These are phyloP conservation scores for Castanea crenata DNA, from an alignment of 306 rosid species.

Conservation along the genomic window DNA sequence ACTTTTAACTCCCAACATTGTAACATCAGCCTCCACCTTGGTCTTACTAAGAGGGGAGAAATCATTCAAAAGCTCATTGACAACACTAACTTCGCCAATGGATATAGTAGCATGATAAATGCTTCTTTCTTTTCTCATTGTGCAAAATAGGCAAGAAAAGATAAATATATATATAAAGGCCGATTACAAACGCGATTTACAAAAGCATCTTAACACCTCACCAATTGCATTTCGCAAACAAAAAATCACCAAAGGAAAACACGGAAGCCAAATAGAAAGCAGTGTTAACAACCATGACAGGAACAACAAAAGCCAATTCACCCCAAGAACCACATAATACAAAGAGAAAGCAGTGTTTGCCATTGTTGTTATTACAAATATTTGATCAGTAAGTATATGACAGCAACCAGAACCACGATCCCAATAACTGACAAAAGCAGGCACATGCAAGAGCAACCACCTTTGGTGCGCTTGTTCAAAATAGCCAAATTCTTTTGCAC, in stretches of 20 bases:
- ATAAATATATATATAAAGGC: neutral
- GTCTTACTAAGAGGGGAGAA: no score
- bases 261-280: conserved; percentile 1
- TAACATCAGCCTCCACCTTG: no score
- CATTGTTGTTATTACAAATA: conserved; percentile 52
- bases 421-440: conserved; percentile 77
- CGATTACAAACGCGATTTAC: neutral
- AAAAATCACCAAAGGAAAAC: neutral
- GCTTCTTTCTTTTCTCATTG: no score
- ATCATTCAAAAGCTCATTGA: no score
- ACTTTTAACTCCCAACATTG: no score
- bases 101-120: no score
- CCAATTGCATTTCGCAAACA: neutral
- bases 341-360: neutral
- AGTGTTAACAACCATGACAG: conserved; percentile 15
- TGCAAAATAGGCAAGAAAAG: neutral
- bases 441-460: conserved; percentile 93
- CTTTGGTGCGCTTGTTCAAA: conserved; percentile 80
- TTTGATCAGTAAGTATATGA: conserved; percentile 65
- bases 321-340: conserved; percentile 13
- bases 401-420: conserved; percentile 65
- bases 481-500: conserved; percentile 92
- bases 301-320: conserved; percentile 11
- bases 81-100: no score
- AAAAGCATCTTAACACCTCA: conserved; percentile 11